A percentile compares a stretch with the other conserved stretches of the same genome.
These are phyloP conservation scores for Saccharomyces hybrid DNA, from an alignment of 1,139 yeast genomes.

Conservation along the genomic window DNA sequence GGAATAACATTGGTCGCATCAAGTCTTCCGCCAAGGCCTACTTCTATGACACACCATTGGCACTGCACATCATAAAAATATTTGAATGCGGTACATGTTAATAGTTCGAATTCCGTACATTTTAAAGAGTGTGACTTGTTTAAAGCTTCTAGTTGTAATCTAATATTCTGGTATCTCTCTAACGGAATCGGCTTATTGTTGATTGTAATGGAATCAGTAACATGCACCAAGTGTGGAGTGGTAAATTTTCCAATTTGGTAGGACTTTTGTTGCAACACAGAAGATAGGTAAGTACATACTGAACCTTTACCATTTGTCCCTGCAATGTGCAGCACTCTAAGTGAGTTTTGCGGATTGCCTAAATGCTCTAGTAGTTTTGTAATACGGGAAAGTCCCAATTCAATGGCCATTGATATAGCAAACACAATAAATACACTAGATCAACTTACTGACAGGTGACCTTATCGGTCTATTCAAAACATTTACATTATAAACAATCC, in stretches of 20 bases:
- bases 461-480: background rate
- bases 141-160: constrained; percentile 27
- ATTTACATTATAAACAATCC: background rate
- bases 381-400: constrained; percentile 62
- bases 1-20: constrained; percentile 77
- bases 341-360: constrained; percentile 59
- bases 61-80: constrained; percentile 55
- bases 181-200: constrained; percentile 49
- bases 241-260: constrained; percentile 60
- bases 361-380: constrained; percentile 45
- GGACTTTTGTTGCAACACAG: constrained; percentile 43
- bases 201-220: constrained; percentile 69
- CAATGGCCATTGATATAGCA: constrained; percentile 37
- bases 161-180: constrained; percentile 40
- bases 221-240: constrained; percentile 70
- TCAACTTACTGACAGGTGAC: background rate
- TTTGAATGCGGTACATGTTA: constrained; percentile 77
- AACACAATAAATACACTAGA: background rate
- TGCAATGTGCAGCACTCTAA: constrained; percentile 71
- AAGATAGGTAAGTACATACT: constrained; percentile 67
- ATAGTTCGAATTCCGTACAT: constrained; percentile 80
- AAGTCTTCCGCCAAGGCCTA: constrained; percentile 80
- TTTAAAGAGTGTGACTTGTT: constrained; percentile 39
- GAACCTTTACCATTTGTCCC: constrained; percentile 97
- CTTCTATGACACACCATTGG: constrained; percentile 73